A percentile compares a stretch with the other conserved stretches of the same genome.
Evolutionary conservation across 305 asterid genomes (phyloP).

Genomic region (Fraxinus floribunda): DNA sequence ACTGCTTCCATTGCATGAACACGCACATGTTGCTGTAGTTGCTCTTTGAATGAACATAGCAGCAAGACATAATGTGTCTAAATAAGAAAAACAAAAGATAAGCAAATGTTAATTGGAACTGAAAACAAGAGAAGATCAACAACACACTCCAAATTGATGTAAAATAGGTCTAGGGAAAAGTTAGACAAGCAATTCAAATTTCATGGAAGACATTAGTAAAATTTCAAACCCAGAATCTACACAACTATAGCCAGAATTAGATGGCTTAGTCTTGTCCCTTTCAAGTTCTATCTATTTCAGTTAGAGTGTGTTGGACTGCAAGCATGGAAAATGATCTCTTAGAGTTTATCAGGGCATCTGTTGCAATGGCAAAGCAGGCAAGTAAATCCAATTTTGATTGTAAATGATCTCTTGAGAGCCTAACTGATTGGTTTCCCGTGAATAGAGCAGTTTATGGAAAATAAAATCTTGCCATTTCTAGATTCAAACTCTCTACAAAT

Average conservation of each 20-base stretch:
- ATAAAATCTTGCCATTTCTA: not conserved
- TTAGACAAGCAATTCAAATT: not conserved
- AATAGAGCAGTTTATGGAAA: not conserved
- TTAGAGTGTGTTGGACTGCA: too few species aligned
- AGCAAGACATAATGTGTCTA: conserved; percentile 56
- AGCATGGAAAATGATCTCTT: too few species aligned
- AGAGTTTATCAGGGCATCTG: not conserved
- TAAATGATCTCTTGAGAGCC: not conserved
- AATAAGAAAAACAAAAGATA: conserved; percentile 8
- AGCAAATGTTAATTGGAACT: not conserved
- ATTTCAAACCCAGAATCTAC: not conserved
- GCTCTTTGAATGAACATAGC: conserved; percentile 61
- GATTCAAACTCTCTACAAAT: not conserved
- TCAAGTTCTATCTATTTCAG: not conserved
- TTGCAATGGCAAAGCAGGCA: not conserved
- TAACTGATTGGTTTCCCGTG: not conserved
- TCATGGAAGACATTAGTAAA: not conserved
- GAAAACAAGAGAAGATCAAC: not conserved
- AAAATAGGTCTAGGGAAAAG: not conserved
- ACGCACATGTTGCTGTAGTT: conserved; percentile 62
- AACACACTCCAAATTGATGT: not conserved
- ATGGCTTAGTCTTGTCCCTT: not conserved
- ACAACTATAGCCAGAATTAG: not conserved
- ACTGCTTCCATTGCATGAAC: conserved; percentile 77
- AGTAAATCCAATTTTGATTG: not conserved